phyloP scores from a whole-genome alignment of 1,284 basidiomycete genomes.

The Vanrija humicola region DNA sequence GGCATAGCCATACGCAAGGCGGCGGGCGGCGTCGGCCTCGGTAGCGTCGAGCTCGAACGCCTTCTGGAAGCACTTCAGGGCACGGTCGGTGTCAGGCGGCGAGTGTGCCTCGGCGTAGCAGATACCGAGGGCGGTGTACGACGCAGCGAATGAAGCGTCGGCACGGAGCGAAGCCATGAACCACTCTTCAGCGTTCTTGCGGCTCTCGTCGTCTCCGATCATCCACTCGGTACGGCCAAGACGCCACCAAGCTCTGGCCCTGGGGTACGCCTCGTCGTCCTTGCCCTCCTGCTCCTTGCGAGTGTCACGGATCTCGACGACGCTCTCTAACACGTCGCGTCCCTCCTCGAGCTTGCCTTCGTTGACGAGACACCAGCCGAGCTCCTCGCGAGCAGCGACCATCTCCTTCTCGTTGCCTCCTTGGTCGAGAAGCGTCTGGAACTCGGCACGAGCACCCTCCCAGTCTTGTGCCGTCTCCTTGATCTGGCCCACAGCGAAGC shows the following conservation, averaged over 20 bases:
- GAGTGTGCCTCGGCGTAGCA: constrained; percentile 72
- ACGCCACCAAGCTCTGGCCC: constrained; percentile 78
- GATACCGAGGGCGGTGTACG: constrained; percentile 88
- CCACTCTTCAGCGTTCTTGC: constrained; percentile 67
- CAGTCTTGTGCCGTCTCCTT: constrained; percentile 64
- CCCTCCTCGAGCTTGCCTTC: constrained; percentile 57
- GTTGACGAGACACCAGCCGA: constrained; percentile 78
- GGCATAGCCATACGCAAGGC: constrained; percentile 84
- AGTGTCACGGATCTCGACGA: constrained; percentile 59
- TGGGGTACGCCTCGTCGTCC: constrained; percentile 44
- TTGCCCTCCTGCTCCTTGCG: constrained; percentile 56
- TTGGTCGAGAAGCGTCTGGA: constrained; percentile 54
- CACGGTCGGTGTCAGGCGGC: constrained; percentile 75
- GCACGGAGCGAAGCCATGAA: constrained; percentile 82
- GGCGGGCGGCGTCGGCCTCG: constrained; percentile 77
- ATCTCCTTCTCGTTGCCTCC: constrained; percentile 46
- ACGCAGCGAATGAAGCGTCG: constrained; percentile 72
- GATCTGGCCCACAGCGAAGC: constrained; percentile 74
- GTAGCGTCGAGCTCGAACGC: constrained; percentile 94
- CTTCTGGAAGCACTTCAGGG: constrained; percentile 96
- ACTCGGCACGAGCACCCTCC: constrained; percentile 64
- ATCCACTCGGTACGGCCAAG: constrained; percentile 76
- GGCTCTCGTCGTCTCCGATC: constrained; percentile 52
- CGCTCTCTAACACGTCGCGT: constrained; percentile 57
- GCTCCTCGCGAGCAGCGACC: constrained; percentile 74